A percentile compares a stretch with the other conserved stretches of the same genome.
Evolutionary conservation across 2,329 filamentous ascomycete species (phyloP).

Genomic region (Aspergillus piperis): DNA sequence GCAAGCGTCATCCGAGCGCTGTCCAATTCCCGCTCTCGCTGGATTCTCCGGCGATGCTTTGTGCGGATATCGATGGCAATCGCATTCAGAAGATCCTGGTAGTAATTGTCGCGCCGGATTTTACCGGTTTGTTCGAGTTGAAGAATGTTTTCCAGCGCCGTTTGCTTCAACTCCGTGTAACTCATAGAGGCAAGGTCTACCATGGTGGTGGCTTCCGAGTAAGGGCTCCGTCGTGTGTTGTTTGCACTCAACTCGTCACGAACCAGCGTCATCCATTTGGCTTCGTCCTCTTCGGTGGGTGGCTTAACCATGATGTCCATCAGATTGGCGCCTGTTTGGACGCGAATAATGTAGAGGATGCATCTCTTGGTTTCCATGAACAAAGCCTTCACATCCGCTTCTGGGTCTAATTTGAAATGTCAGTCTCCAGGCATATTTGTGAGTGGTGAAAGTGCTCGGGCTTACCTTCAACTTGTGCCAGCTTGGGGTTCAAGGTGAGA

Average conservation of each 20-base stretch:
- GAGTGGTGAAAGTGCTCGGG: not conserved
- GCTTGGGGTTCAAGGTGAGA: conserved; percentile 83
- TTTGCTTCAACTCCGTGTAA: conserved; percentile 90
- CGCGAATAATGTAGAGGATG: conserved; percentile 94
- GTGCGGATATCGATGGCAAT: conserved; percentile 96
- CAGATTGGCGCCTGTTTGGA: conserved; percentile 89
- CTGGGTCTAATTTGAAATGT: conserved; percentile 64
- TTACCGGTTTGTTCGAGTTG: conserved; percentile 82
- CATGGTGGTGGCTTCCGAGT: conserved; percentile 80
- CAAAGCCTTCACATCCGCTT: conserved; percentile 84
- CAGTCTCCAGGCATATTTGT: conserved; percentile 17
- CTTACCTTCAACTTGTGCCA: conserved; percentile 76
- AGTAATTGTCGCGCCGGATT: conserved; percentile 83
- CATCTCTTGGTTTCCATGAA: conserved; percentile 99
- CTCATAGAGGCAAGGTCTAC: conserved; percentile 86
- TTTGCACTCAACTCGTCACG: conserved; percentile 75
- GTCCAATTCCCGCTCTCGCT: conserved; percentile 88
- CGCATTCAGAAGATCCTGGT: conserved; percentile 96
- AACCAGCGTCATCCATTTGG: conserved; percentile 80
- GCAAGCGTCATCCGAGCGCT: conserved; percentile 50
- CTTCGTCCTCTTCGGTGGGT: conserved; percentile 81
- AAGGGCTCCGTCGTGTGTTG: conserved; percentile 74
- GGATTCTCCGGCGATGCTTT: conserved; percentile 89
- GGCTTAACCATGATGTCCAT: conserved; percentile 93
- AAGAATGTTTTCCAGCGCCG: conserved; percentile 91